Evolutionary conservation across 2,329 filamentous ascomycete species (phyloP).

Genomic region (Fonsecaea multimorphosa): DNA sequence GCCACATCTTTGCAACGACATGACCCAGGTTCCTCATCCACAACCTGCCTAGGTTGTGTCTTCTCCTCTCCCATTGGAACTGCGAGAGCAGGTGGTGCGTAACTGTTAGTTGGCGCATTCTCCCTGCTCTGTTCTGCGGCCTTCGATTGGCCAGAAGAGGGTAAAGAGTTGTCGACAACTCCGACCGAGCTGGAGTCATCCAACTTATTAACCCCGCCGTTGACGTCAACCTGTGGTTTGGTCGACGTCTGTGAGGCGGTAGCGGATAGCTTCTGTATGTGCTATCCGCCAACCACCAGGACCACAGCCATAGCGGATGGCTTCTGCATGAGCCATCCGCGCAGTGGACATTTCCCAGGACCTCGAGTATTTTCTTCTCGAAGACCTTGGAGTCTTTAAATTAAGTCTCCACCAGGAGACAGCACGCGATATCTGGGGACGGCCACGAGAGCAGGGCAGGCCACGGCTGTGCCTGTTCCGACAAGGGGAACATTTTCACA

Average conservation of each 20-base stretch:
- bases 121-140: constrained; percentile 31
- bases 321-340: too few relatives aligned
- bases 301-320: too few relatives aligned
- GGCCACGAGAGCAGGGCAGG: too few relatives aligned
- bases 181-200: constrained; percentile 14
- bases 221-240: constrained; percentile 7
- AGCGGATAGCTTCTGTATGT: not conserved
- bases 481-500: too few relatives aligned
- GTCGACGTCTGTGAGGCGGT: not conserved
- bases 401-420: too few relatives aligned
- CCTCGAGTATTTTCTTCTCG: too few relatives aligned
- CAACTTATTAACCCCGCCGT: constrained; percentile 12
- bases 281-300: too few relatives aligned
- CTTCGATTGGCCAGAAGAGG: constrained; percentile 30
- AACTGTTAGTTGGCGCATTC: constrained; percentile 20
- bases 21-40: not conserved
- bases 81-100: constrained; percentile 23
- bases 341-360: too few relatives aligned
- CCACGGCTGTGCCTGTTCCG: too few relatives aligned
- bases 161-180: constrained; percentile 26
- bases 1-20: too few relatives aligned
- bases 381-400: too few relatives aligned
- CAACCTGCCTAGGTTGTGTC: not conserved
- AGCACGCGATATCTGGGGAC: too few relatives aligned
- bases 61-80: constrained; percentile 26